Base-by-base conservation (phyloP, 805 yeast species). In the Isabelozyma gotoi region DNA sequence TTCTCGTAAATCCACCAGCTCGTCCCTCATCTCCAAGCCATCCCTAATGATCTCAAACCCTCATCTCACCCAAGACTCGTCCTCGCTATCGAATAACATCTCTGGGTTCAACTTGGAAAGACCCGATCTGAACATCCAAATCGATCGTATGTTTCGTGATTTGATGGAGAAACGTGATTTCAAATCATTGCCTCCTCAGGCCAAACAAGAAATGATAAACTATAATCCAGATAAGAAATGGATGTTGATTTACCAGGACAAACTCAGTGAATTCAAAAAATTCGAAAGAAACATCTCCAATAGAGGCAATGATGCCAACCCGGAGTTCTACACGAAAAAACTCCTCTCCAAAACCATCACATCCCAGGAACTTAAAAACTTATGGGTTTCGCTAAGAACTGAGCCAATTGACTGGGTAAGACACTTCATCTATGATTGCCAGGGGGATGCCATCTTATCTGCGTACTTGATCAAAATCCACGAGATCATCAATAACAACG, bases 371-470 rank as follows among this genome's bases (percentile, higher is more conserved):
- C 70, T 92, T 50, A 88, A 85, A 33, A 87, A 87, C 52, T 74
- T 94, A 41, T 88, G 94, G 86, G 96, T 94, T 5, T 88, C 96
- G 38, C 71, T 92, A 35, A 80, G 98, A 50, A 89, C 98, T 0
- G 98, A 92, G 59, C 90, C 91, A 18, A 68, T 71, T 15, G 74
- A 67, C 44, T 92, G 98, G 97, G 94, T 88, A 0, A 74, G 79
- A 39, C 74, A 72, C 17, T 94, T 94, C 55, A 73, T 89, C n/a
- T 68, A 62, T 47, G 81, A 75, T 40, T 75, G 80, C 36, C 95
- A 88, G 60, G 98, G 98, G 7, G 89, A 85, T 46, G 76, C 84
- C 7, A 86, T 89, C 0, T 73, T 94, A 41, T 80, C 88, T 6
- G 79, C 82, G 12, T 81, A 80, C 31, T 67, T 72, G 41, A 53